Percentiles rank a stretch among this genome's conserved stretches.
phyloP scores from a whole-genome alignment of 148 eudicot species.

The Hydrangea macrophylla region DNA sequence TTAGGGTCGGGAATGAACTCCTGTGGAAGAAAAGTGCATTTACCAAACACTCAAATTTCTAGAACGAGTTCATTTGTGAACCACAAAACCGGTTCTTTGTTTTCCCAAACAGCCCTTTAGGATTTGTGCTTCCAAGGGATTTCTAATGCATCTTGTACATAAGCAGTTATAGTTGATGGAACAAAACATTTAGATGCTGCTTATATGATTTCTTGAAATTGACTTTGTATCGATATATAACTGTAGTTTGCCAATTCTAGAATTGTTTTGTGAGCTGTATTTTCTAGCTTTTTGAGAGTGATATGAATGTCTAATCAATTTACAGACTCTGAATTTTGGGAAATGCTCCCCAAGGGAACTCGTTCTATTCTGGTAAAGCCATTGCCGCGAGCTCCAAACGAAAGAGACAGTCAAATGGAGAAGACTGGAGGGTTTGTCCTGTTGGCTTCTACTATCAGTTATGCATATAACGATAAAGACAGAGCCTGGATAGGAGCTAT shows the following conservation, averaged over 20 bases:
- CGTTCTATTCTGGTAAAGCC: constrained; percentile 72
- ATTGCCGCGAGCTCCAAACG: constrained; percentile 22
- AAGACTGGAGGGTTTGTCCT: constrained; percentile 55
- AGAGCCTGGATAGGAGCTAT: constrained; percentile 78
- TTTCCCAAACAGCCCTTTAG: too few species aligned
- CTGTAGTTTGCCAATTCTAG: not conserved
- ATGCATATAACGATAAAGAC: constrained; percentile 72
- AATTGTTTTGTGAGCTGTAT: not conserved
- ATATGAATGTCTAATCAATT: constrained; percentile 8
- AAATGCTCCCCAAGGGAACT: constrained; percentile 68
- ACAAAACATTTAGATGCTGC: not conserved
- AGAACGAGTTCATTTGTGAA: too few species aligned
- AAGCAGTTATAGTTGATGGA: not conserved
- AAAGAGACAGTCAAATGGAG: constrained; percentile 18
- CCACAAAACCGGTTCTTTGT: too few species aligned
- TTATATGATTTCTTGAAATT: not conserved
- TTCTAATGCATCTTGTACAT: not conserved
- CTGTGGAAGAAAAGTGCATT: too few species aligned
- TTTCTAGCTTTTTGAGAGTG: not conserved
- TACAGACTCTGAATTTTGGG: constrained; percentile 61
- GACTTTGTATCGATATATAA: not conserved
- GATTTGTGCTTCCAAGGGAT: too few species aligned
- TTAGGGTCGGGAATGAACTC: too few species aligned
- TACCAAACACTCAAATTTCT: too few species aligned
- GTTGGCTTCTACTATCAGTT: constrained; percentile 68